Evolutionary conservation across 179 eudicot species (phyloP).

Genomic region (Beta lomatogona): DNA sequence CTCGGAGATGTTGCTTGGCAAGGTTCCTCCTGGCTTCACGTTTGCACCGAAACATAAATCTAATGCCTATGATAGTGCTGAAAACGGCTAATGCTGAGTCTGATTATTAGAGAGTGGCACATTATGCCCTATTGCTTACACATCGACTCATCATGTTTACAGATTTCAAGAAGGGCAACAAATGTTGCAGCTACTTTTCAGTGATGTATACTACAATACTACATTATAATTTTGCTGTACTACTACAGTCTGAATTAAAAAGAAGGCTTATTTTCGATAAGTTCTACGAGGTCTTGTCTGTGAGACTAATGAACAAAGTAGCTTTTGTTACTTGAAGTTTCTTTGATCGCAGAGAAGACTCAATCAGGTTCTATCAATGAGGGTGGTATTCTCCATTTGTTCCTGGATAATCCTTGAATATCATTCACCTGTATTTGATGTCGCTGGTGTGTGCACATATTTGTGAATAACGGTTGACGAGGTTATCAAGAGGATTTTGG

Average conservation of each 20-base stretch:
- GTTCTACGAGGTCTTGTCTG: neutral
- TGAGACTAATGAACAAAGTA: too few relatives aligned
- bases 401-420: too few relatives aligned
- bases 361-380: too few relatives aligned
- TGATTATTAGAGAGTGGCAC: neutral
- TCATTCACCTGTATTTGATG: too few relatives aligned
- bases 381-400: too few relatives aligned
- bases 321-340: too few relatives aligned
- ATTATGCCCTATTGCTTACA: neutral
- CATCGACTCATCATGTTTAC: neutral
- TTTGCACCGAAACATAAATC: conserved; percentile 98
- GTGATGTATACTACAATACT: neutral
- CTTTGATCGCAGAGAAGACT: too few relatives aligned
- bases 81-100: conserved; percentile 60
- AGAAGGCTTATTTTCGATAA: neutral
- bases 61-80: conserved; percentile 87
- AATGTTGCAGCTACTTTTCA: neutral
- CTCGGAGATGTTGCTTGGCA: conserved; percentile 91
- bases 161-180: neutral
- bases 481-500: too few relatives aligned
- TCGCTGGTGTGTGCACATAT: too few relatives aligned
- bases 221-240: neutral
- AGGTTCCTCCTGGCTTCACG: conserved; percentile 79
- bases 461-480: too few relatives aligned
- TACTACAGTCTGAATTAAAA: neutral